phyloP scores from a whole-genome alignment of 306 rosid species.

The Rosa rugosa region DNA sequence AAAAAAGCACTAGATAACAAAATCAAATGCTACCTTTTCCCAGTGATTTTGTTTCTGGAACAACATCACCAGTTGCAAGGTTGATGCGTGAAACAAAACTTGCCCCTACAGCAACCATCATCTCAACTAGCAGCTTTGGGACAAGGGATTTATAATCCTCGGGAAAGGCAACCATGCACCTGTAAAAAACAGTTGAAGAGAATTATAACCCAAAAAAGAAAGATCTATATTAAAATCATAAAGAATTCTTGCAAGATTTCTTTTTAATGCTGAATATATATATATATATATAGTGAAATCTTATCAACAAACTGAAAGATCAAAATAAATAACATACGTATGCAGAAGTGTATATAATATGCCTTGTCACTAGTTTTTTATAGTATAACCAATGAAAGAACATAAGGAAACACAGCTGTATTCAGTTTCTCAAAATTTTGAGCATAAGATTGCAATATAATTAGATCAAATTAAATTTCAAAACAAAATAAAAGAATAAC shows the following conservation, averaged over 20 bases:
- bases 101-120: constrained; percentile 70
- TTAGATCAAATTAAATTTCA: background rate
- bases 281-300: too few species aligned
- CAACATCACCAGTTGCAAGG: constrained; percentile 78
- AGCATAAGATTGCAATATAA: background rate
- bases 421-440: background rate
- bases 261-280: background rate
- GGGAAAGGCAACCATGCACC: constrained; percentile 93
- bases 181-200: constrained; percentile 39
- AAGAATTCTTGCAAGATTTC: background rate
- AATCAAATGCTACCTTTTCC: constrained; percentile 66
- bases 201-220: constrained; percentile 1
- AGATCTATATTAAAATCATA: constrained; percentile 14
- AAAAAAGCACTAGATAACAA: background rate
- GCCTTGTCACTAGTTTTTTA: background rate
- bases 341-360: background rate
- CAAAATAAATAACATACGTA: background rate
- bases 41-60: constrained; percentile 93
- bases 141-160: constrained; percentile 82
- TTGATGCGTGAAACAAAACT: constrained; percentile 86
- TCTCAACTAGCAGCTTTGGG: constrained; percentile 84
- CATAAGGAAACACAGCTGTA: background rate
- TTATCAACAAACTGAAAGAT: background rate
- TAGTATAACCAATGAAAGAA: background rate
- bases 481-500: background rate